Conservation (phyloP, 2,329 filamentous ascomycete species). For the Orbilia javanica region DNA sequence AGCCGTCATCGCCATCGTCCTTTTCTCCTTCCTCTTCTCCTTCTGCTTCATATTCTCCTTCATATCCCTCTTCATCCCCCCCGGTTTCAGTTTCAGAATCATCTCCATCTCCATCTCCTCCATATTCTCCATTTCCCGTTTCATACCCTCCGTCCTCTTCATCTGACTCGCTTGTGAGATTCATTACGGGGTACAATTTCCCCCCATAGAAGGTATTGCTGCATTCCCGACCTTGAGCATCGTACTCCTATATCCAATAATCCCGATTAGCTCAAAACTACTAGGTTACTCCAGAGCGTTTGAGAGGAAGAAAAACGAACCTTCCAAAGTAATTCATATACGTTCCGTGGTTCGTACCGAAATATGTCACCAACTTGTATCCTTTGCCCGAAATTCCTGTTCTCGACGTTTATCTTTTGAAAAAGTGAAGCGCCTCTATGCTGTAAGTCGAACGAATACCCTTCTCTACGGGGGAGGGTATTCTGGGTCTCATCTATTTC, state of each 20-base stretch:
- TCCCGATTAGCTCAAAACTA: background rate
- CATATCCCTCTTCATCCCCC: background rate
- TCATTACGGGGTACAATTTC: background rate
- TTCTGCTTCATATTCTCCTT: background rate
- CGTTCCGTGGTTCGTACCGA: background rate
- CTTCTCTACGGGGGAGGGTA: background rate
- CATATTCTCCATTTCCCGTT: background rate
- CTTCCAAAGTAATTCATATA: slow-evolving; percentile 7
- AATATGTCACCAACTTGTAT: background rate
- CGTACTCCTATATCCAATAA: background rate
- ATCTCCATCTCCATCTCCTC: background rate
- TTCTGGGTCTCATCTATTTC: background rate
- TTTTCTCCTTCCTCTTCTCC: background rate
- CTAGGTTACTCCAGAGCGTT: no score
- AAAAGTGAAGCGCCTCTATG: background rate
- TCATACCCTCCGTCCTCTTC: background rate
- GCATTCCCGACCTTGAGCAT: background rate
- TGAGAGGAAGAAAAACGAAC: background rate
- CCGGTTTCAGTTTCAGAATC: no score
- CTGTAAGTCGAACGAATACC: slow-evolving; percentile 4
- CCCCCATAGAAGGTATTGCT: background rate
- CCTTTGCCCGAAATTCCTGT: background rate
- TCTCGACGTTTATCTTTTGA: background rate
- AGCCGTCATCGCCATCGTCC: background rate
- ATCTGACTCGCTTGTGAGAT: background rate